Base-by-base conservation (phyloP, 148 eudicot species). In the Silene conica region DNA sequence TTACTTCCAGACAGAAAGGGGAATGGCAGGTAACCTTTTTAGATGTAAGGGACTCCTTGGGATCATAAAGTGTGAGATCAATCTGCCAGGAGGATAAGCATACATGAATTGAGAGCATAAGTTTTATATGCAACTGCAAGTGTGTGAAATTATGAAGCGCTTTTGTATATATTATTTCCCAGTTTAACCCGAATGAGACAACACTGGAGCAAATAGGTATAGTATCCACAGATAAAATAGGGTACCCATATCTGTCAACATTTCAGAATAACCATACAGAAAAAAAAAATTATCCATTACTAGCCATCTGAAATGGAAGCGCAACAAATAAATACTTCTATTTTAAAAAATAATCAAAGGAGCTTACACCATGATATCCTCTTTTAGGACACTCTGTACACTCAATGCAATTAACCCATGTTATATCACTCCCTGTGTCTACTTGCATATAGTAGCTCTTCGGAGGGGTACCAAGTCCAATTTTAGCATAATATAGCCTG, bases 381-480 rank as follows among this genome's bases (percentile, higher is more conserved):
- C 87, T 87, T 75, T 78, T 83, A 22, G 98, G 98, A 74, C 98
- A 94, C 64, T 89, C 86, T 13, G n/a, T 67, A 80, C 98, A 94
- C 74, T 89, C 86, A 77, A 92, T 85, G 84, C 98, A 91, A 78
- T 94, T 94, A 66, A 94, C 92, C 98, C 98, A 94, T 76, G 89
- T 90, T 65, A 92, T 90, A 73, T 92, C 97, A 79, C 84, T 92
- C 72, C 98, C 98, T 23, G 98, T 94, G 72, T 94, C 98, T 45
- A 94, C 98, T 88, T 94, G 98, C 85, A 94, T 90, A 78, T 85
- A 91, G 77, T 92, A 94, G 78, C 86, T 90, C 78, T 80, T 85
- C 16, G 97, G 83, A 69, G 98, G 98, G 31, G 92, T 89, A 58
- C 98, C 98, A 64, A 94, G 87, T 57, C 90, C 97, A 69, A 94